Base-by-base conservation (phyloP, 768 basidiomycete genomes). In the Lactarius tabidus region DNA sequence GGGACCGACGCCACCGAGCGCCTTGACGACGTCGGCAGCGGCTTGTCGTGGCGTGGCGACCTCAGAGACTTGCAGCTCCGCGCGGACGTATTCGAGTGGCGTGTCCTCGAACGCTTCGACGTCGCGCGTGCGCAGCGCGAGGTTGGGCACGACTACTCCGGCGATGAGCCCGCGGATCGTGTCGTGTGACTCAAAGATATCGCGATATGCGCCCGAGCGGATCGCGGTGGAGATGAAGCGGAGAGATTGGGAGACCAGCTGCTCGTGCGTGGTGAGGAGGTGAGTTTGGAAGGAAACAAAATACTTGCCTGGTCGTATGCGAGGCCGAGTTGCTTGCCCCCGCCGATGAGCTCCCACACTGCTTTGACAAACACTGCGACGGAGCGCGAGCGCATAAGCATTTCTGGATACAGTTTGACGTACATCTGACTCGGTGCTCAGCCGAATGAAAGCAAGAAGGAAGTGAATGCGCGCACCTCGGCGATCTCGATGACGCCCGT, bases 81-180 rank as follows among this genome's bases (percentile, higher is more conserved):
- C 64, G 15, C 74, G 74, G 70, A 98, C 91, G 74, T 90, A 98
- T 73, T 98, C 96, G 43, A 96, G 83, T 0, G 96, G 95, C 69
- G 97, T 95, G 66, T 98, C 96, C 76, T 97, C 95, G 71, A 99
- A 98, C 74, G 94, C 89, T 35, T 99, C 97, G 57, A 93, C 82
- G 62, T 98, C 96, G 69, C 93, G 90, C 45, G 91, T 88, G 66
- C 95, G 84, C 18, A 99, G 80, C 17, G 84, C 79, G 65, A 97
- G 91, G 71, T 97, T 98, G n/a, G 96, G 95, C 31, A 98, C 82
- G 29, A 98, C 89, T 63, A 98, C 93, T 59, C 91, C 90, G 75
- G 94, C 87, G 6, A 93, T 85, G 63, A 99, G 86, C 3, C 85
- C 84, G 14, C 86, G 84, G 62, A 98, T 88, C 1, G 89, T 94